phyloP scores from a whole-genome alignment of 345 rosid species.

The Brassica carinata region DNA sequence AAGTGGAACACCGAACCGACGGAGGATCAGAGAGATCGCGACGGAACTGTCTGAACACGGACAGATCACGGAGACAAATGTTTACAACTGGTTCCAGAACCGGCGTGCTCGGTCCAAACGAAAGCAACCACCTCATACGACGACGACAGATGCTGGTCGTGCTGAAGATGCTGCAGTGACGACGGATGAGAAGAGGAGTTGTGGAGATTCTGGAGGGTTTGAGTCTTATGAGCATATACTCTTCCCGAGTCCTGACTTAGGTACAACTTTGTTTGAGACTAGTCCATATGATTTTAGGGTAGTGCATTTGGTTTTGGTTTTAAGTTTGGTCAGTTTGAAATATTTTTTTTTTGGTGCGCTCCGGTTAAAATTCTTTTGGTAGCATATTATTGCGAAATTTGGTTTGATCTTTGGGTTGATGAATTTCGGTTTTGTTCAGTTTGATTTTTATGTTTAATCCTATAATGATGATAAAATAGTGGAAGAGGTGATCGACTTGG shows the following conservation, averaged over 20 bases:
- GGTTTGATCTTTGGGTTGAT: neutral
- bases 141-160: constrained; percentile 2
- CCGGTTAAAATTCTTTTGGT: neutral
- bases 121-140: constrained; percentile 43
- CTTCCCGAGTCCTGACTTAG: constrained; percentile 46
- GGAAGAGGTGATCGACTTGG: neutral
- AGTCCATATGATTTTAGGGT: neutral
- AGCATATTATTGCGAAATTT: neutral
- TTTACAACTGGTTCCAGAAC: constrained; percentile 84
- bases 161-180: constrained; percentile 36
- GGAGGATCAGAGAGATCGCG: constrained; percentile 61
- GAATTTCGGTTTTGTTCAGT: neutral
- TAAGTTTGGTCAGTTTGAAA: neutral
- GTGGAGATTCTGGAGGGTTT: constrained; percentile 37
- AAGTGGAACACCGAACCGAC: constrained; percentile 58
- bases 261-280: constrained; percentile 5
- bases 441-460: neutral
- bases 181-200: constrained; percentile 43
- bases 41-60: constrained; percentile 57
- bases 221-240: constrained; percentile 41
- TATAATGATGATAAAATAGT: neutral
- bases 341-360: neutral
- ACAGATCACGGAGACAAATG: constrained; percentile 69
- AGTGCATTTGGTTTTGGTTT: neutral
- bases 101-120: constrained; percentile 73